Conservation (phyloP, 148 eudicot genomes). For the Pouteria glomerata region DNA sequence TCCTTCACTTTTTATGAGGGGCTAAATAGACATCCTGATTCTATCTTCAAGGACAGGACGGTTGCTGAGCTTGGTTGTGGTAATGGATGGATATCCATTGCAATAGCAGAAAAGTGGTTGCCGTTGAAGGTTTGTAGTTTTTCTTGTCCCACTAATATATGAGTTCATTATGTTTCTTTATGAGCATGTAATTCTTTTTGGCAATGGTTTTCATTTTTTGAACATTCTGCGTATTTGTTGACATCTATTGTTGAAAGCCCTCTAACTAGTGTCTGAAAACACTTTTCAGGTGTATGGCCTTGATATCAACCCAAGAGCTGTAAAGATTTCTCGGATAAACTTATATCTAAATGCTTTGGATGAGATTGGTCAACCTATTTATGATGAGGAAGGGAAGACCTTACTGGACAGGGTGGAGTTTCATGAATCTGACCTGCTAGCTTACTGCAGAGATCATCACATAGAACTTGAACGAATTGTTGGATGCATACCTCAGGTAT, state of each 20-base stretch:
- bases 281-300: conserved; percentile 82
- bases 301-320: conserved; percentile 96
- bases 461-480: conserved; percentile 94
- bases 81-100: conserved; percentile 98
- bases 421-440: conserved; percentile 85
- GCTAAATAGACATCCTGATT: conserved; percentile 86
- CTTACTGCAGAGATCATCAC: conserved; percentile 74
- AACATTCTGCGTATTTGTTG: conserved; percentile 1
- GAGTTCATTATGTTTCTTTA: background rate
- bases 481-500: conserved; percentile 99
- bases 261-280: background rate
- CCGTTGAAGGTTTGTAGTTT: conserved; percentile 60
- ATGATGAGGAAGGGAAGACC: conserved; percentile 86
- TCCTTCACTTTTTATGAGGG: conserved; percentile 98
- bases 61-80: conserved; percentile 99
- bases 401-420: conserved; percentile 91
- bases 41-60: conserved; percentile 84
- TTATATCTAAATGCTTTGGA: conserved; percentile 89
- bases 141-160: background rate
- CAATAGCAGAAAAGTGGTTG: conserved; percentile 93
- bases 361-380: conserved; percentile 77
- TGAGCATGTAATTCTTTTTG: background rate
- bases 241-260: conserved; percentile 1
- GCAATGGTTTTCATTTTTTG: background rate
- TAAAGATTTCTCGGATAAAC: conserved; percentile 94